phyloP scores from a whole-genome alignment of 768 basidiomycete species.

The Lactarius sanguifluus region DNA sequence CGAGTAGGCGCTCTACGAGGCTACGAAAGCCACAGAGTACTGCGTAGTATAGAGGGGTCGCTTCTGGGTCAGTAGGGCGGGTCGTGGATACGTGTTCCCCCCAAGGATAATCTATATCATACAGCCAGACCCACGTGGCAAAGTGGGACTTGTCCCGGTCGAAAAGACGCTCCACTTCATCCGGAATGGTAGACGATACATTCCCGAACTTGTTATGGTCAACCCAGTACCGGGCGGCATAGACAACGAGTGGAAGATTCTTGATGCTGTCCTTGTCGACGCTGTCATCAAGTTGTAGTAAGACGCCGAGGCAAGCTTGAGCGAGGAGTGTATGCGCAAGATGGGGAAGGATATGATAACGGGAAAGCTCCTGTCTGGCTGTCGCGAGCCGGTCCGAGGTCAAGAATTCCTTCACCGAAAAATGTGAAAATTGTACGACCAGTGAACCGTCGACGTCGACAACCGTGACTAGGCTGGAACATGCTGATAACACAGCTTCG shows the following conservation, averaged over 20 bases:
- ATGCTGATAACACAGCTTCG: neutral
- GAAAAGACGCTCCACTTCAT: slow-evolving; percentile 1
- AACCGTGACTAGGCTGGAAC: neutral
- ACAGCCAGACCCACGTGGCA: slow-evolving; percentile 4
- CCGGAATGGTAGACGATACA: neutral
- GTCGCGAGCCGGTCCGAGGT: neutral
- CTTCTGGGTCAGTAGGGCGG: neutral
- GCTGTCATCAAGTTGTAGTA: neutral
- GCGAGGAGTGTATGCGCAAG: neutral
- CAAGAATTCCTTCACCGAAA: slow-evolving; percentile 3
- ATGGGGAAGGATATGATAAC: neutral
- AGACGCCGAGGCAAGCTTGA: neutral
- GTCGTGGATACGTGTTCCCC: neutral
- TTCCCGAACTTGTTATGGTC: neutral
- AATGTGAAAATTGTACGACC: neutral
- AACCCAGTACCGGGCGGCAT: neutral
- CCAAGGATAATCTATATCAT: neutral
- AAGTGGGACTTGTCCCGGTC: neutral
- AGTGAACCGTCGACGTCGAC: neutral
- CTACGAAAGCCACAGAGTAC: neutral
- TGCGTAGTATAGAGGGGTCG: slow-evolving; percentile 4
- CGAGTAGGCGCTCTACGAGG: neutral
- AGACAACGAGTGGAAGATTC: neutral
- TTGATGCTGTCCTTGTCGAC: neutral
- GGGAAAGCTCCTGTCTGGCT: neutral